Percentiles rank a stretch among this genome's conserved stretches.
phyloP scores from a whole-genome alignment of 2,329 filamentous ascomycete genomes.

The Talaromyces sp. region DNA sequence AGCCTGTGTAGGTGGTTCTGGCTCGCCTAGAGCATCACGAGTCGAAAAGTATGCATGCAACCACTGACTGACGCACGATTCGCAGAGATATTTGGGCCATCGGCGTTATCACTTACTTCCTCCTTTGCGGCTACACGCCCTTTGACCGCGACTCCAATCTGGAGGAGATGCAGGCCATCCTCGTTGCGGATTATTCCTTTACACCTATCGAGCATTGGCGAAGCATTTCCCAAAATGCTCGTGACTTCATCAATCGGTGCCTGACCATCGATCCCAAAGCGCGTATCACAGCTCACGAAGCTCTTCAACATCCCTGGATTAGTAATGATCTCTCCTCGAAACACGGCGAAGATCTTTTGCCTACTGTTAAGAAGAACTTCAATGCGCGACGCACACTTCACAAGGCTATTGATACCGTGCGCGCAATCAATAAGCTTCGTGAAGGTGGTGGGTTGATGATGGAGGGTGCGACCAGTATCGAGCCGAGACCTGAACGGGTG shows the following conservation, averaged over 20 bases:
- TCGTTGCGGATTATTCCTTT: slow-evolving; percentile 93
- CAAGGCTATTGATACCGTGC: slow-evolving; percentile 63
- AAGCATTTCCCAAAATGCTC: slow-evolving; percentile 75
- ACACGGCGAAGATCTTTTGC: slow-evolving; percentile 52
- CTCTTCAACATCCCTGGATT: slow-evolving; percentile 61
- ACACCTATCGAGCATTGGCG: slow-evolving; percentile 95
- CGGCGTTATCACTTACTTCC: slow-evolving; percentile 96
- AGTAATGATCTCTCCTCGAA: slow-evolving; percentile 45
- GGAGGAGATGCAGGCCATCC: slow-evolving; percentile 98
- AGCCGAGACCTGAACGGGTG: slow-evolving; percentile 48
- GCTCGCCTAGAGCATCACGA: not conserved
- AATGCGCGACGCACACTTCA: slow-evolving; percentile 61
- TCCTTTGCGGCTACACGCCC: slow-evolving; percentile 95
- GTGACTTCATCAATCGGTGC: slow-evolving; percentile 88
- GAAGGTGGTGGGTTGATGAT: slow-evolving; percentile 59
- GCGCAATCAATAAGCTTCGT: slow-evolving; percentile 62
- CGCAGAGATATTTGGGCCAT: slow-evolving; percentile 87
- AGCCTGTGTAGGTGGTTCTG: slow-evolving; percentile 67
- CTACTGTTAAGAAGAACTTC: slow-evolving; percentile 66
- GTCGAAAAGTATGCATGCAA: not conserved
- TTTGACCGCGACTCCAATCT: slow-evolving; percentile 97
- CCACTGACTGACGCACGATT: slow-evolving; percentile 11
- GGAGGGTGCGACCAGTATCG: slow-evolving; percentile 55
- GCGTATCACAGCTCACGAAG: slow-evolving; percentile 86
- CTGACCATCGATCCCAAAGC: slow-evolving; percentile 81